Conservation (phyloP, 495 filamentous ascomycete species). For the Penicillium crystallinum region DNA sequence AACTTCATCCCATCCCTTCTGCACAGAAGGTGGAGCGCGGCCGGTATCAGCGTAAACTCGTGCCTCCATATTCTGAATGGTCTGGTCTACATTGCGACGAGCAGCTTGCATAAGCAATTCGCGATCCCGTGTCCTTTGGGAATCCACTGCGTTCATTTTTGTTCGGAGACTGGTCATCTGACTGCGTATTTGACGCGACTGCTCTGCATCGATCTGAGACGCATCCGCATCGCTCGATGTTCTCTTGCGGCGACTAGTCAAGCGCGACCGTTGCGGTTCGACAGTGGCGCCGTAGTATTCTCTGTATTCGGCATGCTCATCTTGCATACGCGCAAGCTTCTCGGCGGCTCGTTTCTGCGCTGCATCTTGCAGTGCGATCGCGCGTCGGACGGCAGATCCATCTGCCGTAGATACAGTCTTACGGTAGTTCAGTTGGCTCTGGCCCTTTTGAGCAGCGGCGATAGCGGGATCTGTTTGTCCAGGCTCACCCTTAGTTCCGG, state of each 20-base stretch:
- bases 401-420: slow-evolving; percentile 31
- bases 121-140: slow-evolving; percentile 69
- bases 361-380: slow-evolving; percentile 69
- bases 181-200: slow-evolving; percentile 65
- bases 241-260: slow-evolving; percentile 58
- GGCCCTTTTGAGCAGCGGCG: slow-evolving; percentile 36
- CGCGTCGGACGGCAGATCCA: slow-evolving; percentile 31
- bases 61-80: slow-evolving; percentile 73
- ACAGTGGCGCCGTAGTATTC: slow-evolving; percentile 65
- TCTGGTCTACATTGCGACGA: slow-evolving; percentile 75
- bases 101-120: slow-evolving; percentile 71
- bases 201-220: slow-evolving; percentile 58
- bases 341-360: slow-evolving; percentile 80
- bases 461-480: slow-evolving; percentile 20
- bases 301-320: slow-evolving; percentile 63
- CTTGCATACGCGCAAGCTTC: slow-evolving; percentile 71
- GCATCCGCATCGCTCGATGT: slow-evolving; percentile 64
- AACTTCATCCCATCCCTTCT: slow-evolving; percentile 74
- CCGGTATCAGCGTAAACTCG: slow-evolving; percentile 72
- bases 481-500: slow-evolving; percentile 43
- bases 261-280: slow-evolving; percentile 42
- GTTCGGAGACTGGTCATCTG: slow-evolving; percentile 75
- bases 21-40: slow-evolving; percentile 61
- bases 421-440: slow-evolving; percentile 33
- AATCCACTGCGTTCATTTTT: slow-evolving; percentile 63